These are phyloP conservation scores for Eremochloa ophiuroides DNA, from an alignment of 176 grass and related monocot genomes.

Conservation along the genomic window DNA sequence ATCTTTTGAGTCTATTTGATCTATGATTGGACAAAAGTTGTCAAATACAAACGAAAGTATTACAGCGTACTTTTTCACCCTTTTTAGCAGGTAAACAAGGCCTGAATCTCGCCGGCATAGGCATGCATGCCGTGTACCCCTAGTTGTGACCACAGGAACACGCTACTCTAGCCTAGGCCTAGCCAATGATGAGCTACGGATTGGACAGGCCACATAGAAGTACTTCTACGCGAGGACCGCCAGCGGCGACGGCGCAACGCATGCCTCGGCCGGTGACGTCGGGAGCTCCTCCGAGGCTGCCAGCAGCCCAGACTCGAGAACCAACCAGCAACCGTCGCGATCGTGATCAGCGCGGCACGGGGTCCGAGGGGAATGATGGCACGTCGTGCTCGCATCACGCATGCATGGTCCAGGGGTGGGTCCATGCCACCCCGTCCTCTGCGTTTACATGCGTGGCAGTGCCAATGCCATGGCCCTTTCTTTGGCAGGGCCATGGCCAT, in stretches of 20 bases:
- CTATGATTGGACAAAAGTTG: too few relatives aligned
- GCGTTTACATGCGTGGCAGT: neutral
- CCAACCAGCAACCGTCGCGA: neutral
- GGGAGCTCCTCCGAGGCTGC: neutral
- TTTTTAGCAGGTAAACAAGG: too few relatives aligned
- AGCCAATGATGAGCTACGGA: neutral
- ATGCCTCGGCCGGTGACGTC: neutral
- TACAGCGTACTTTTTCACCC: too few relatives aligned
- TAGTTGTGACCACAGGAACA: neutral
- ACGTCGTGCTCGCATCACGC: neutral
- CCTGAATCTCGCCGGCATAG: too few relatives aligned
- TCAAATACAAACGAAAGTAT: too few relatives aligned
- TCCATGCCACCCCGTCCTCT: too few relatives aligned
- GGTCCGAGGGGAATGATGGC: constrained; percentile 23
- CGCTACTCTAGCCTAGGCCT: too few relatives aligned
- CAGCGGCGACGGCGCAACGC: neutral
- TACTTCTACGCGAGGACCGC: neutral
- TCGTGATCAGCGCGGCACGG: constrained; percentile 5
- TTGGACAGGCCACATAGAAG: neutral
- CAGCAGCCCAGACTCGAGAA: neutral
- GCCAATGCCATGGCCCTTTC: neutral
- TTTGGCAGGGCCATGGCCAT: neutral
- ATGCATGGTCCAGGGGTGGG: constrained; percentile 18
- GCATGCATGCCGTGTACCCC: too few relatives aligned
- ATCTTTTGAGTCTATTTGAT: too few relatives aligned